Conservation (phyloP, 2,329 filamentous ascomycete species). For the Sclerotiophoma versabilis region DNA sequence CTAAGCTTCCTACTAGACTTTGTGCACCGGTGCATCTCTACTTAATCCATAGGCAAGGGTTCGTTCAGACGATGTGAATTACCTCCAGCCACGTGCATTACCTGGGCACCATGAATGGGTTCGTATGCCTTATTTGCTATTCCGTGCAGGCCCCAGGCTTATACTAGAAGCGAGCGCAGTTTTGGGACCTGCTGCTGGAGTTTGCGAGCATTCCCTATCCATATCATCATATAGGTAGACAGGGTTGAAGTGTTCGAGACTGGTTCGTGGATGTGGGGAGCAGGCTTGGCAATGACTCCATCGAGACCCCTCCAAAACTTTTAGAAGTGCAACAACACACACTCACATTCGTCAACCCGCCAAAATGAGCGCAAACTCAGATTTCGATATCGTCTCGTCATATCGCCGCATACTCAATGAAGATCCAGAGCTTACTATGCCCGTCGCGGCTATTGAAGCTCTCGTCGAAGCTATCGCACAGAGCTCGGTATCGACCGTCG, state of each 20-base stretch:
- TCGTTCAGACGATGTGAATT: neutral
- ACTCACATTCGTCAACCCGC: conserved; percentile 3
- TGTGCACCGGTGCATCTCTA: neutral
- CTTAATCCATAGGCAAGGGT: neutral
- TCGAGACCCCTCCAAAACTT: conserved; percentile 31
- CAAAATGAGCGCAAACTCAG: conserved; percentile 37
- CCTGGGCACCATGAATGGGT: neutral
- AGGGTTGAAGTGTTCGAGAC: neutral
- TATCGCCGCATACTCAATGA: conserved; percentile 69
- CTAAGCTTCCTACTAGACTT: neutral
- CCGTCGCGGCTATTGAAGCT: conserved; percentile 91
- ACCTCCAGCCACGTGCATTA: neutral
- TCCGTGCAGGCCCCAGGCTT: neutral
- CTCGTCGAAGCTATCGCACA: conserved; percentile 85
- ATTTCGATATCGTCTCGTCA: conserved; percentile 66
- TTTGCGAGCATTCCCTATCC: too few relatives aligned
- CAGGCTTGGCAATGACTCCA: conserved; percentile 25
- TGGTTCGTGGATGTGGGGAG: conserved; percentile 7
- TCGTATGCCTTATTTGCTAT: neutral
- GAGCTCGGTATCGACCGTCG: conserved; percentile 83
- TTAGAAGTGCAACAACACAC: conserved; percentile 3
- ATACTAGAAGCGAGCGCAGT: too few relatives aligned
- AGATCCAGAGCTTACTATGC: conserved; percentile 90
- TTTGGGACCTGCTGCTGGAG: too few relatives aligned
- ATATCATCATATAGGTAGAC: too few relatives aligned